Evolutionary conservation across 805 yeast species (phyloP).

Genomic region (Peterozyma xylosa): DNA sequence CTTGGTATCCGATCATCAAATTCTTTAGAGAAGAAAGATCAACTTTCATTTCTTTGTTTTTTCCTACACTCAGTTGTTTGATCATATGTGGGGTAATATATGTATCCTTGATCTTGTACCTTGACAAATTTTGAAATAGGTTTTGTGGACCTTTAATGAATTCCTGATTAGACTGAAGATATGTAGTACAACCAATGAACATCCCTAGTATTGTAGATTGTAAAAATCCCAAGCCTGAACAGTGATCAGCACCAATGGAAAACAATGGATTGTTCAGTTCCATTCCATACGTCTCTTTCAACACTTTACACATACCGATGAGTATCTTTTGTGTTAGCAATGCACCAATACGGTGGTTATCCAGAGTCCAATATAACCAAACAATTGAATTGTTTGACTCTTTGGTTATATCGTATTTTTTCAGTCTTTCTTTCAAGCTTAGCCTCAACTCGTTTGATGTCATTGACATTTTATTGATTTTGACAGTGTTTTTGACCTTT

Average conservation of each 20-base stretch:
- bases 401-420: slow-evolving; percentile 25
- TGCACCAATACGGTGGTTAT: slow-evolving; percentile 57
- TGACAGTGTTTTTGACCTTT: slow-evolving; percentile 60
- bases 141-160: slow-evolving; percentile 68
- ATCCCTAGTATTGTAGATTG: slow-evolving; percentile 81
- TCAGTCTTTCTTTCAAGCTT: no score
- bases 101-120: slow-evolving; percentile 78
- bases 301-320: slow-evolving; percentile 74
- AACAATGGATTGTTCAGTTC: slow-evolving; percentile 56
- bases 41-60: slow-evolving; percentile 52
- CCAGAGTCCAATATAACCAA: slow-evolving; percentile 67
- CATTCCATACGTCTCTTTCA: slow-evolving; percentile 88
- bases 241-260: slow-evolving; percentile 70
- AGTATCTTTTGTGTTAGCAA: slow-evolving; percentile 54
- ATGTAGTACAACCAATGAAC: slow-evolving; percentile 81
- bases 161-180: slow-evolving; percentile 69
- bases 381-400: slow-evolving; percentile 45
- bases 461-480: slow-evolving; percentile 34
- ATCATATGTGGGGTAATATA: slow-evolving; percentile 82
- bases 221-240: slow-evolving; percentile 80
- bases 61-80: slow-evolving; percentile 53
- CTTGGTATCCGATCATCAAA: slow-evolving; percentile 73
- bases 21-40: slow-evolving; percentile 62
- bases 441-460: slow-evolving; percentile 29
- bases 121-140: slow-evolving; percentile 62